phyloP scores from a whole-genome alignment of 495 filamentous ascomycete species.

The Aspergillus heteromorphus region DNA sequence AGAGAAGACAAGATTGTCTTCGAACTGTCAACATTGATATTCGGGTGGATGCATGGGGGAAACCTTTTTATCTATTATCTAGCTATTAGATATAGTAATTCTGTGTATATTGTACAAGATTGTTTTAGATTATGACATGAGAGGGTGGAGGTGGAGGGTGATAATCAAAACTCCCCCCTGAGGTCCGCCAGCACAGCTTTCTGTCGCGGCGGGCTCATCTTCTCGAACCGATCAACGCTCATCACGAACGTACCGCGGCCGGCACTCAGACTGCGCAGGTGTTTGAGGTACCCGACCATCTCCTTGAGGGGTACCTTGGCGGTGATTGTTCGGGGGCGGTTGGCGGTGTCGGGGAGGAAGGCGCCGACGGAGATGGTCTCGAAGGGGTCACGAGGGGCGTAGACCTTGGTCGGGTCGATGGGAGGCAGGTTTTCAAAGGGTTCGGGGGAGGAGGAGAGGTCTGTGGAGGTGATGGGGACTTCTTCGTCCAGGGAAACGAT shows the following conservation, averaged over 20 bases:
- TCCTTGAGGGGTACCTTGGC: slow-evolving; percentile 89
- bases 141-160: background rate
- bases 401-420: slow-evolving; percentile 68
- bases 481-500: slow-evolving; percentile 75
- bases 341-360: slow-evolving; percentile 19
- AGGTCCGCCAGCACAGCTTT: slow-evolving; percentile 52
- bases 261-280: slow-evolving; percentile 79
- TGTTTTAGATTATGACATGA: too few relatives aligned
- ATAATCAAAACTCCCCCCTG: slow-evolving; percentile 28
- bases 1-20: too few relatives aligned
- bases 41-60: too few relatives aligned
- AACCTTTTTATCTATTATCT: too few relatives aligned
- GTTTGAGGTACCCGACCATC: slow-evolving; percentile 94
- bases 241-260: slow-evolving; percentile 91
- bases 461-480: slow-evolving; percentile 27
- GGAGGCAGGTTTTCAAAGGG: slow-evolving; percentile 26
- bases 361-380: slow-evolving; percentile 38
- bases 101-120: too few relatives aligned
- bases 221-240: slow-evolving; percentile 85
- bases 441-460: slow-evolving; percentile 11
- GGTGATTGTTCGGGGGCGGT: slow-evolving; percentile 56
- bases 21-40: too few relatives aligned
- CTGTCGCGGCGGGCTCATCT: slow-evolving; percentile 63
- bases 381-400: slow-evolving; percentile 82
- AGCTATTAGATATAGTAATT: too few relatives aligned